Base-by-base conservation (phyloP, 208 protist species). In the Trypanosoma vivax region DNA sequence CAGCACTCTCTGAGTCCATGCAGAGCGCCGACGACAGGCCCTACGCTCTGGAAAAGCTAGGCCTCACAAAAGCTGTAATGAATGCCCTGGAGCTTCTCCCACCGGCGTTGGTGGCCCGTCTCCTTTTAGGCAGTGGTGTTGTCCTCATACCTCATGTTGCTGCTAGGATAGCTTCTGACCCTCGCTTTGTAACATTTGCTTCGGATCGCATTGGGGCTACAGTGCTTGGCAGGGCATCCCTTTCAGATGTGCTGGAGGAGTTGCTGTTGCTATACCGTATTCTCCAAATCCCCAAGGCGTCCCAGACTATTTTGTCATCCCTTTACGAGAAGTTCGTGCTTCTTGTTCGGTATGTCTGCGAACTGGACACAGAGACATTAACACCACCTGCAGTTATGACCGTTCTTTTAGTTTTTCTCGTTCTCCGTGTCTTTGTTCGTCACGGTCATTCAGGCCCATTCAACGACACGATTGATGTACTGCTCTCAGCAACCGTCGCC, bases 1-100 rank as follows among this genome's bases (percentile, higher is more conserved):
- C 58, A n/a, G 73, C 78, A 39, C 41, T 86, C 2, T 76, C 73
- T 3, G 65, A 77, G 59, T 64, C 64, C 30, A 65, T 86, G 59
- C 73, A 73, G 21, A 45, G 34, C n/a, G 66, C 43, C 10, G 73
- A 72, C 27, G 69, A 73, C 13, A 58, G 39, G 41, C 53, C 58
- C 14, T 11, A 9, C 16, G 66, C 69, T 9, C 43, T 85, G 33
- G 73, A 85, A 42, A 38, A 71, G 42, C 50, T 85, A 25, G 63
- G 72, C 18, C 57, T 76, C 16, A 72, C 62, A 1, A 60, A 35
- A 18, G 46, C 48, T 24, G 64, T 81, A 4, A 33, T 81, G 18
- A 50, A 62, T 13, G 45, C 73, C 11, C 48, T 78, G 28, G 21
- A 21, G 16, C 9, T 65, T 13, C 34, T 85, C 16, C 54, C 73